Base-by-base conservation (phyloP, 495 filamentous ascomycete genomes). In the Lasiosphaeris hirsuta region DNA sequence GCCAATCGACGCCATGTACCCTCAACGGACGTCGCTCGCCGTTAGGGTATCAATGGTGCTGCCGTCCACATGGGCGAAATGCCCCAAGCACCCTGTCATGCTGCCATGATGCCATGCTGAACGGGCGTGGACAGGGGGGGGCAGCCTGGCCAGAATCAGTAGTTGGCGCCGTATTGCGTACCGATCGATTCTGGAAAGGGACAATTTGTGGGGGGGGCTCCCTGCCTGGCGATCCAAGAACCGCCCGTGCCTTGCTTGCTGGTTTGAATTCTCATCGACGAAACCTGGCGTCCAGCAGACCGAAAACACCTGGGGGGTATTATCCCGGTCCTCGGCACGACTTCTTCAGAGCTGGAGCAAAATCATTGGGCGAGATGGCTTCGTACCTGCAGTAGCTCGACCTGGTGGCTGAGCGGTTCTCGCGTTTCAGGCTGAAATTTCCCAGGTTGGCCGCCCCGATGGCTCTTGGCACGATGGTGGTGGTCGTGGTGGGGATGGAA, bases 371-470 rank as follows among this genome's bases (percentile, higher is more conserved):
- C 13, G 15, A 23, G 43, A 51, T 18, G 19, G 51, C 18, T 46
- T 53, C 41, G 60, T 62, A 52, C 60, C 60, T 63, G 60, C 60
- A 54, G 51, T 63, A 63, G 60, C 60, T 40, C 58, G 36, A 50
- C 19, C 34, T 11, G 30, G 60, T 63, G 60, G 57, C 60, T 59
- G 60, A 51, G 60, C 56, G 35, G 38, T 42, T 18, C 49, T 35
- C 49, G 30, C 14, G 57, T 62, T 62, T 54, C 57, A 62, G 56
- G 58, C 50, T 23, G 36, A 14, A 55, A 19, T 14, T 43, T 38
- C 43, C 30, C 37, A 34, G 35, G 37, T n/a, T 11, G 37, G 19
- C 49, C 38, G 15, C 35, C 43, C 35, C 45, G 30, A 11, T 19
- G 42, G 42, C n/a, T 30, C 42, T 60, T 55, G 53, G 38, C 40